Evolutionary conservation across 129 eudicot genomes (phyloP).

Genomic region (Erigeron canadensis): DNA sequence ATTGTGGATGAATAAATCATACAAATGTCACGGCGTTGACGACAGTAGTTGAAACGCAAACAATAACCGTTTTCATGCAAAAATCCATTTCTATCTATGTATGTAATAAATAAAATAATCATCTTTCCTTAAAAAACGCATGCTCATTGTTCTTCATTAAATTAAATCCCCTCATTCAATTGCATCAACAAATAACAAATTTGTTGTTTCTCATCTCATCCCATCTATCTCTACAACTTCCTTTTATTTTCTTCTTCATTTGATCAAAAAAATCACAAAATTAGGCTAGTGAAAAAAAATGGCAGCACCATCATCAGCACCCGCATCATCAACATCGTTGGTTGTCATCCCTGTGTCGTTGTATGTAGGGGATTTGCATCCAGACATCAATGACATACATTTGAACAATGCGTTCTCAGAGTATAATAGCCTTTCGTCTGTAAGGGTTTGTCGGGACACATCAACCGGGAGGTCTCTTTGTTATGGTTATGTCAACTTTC

Average conservation of each 20-base stretch:
- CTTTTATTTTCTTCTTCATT: not conserved
- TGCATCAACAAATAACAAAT: slow-evolving; percentile 29
- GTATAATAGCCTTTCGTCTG: slow-evolving; percentile 58
- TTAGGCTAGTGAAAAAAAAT: too few relatives aligned
- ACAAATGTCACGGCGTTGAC: slow-evolving; percentile 2
- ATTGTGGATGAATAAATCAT: not conserved
- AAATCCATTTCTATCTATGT: not conserved
- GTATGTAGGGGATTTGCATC: slow-evolving; percentile 87
- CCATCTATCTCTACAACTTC: not conserved
- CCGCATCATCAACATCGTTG: slow-evolving; percentile 10
- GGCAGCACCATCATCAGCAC: slow-evolving; percentile 29
- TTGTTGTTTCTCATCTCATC: slow-evolving; percentile 7
- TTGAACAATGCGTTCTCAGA: slow-evolving; percentile 55
- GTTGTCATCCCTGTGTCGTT: slow-evolving; percentile 47
- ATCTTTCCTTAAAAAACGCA: slow-evolving; percentile 21
- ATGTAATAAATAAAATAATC: not conserved
- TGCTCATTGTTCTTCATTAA: not conserved
- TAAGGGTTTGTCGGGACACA: slow-evolving; percentile 75
- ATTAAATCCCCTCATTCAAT: slow-evolving; percentile 30
- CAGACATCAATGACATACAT: slow-evolving; percentile 47
- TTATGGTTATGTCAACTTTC: slow-evolving; percentile 82
- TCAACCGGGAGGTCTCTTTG: slow-evolving; percentile 69
- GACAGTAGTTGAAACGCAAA: slow-evolving; percentile 5
- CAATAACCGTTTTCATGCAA: slow-evolving; percentile 16
- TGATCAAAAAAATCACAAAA: too few relatives aligned